Conservation (phyloP, 1,284 basidiomycete genomes). For the Coriolopsis trogii region DNA sequence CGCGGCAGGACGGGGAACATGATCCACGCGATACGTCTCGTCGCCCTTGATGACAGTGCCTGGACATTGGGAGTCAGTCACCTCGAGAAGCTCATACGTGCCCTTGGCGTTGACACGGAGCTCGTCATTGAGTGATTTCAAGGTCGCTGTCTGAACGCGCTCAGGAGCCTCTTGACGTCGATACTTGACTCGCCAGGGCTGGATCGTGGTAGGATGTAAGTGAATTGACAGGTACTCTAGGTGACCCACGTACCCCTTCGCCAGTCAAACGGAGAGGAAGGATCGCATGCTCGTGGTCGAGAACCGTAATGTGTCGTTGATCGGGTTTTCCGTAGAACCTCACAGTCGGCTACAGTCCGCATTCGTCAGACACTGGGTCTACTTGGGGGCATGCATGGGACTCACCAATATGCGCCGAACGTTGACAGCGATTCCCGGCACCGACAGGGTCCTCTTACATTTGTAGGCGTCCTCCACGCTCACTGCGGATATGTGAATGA, state of each 20-base stretch:
- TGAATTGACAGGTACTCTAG: not conserved
- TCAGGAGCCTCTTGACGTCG: slow-evolving; percentile 54
- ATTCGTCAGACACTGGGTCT: no score
- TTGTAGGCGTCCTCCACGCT: slow-evolving; percentile 89
- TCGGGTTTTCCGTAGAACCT: slow-evolving; percentile 76
- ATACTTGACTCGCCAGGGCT: slow-evolving; percentile 90
- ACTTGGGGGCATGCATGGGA: no score
- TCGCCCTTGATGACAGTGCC: slow-evolving; percentile 68
- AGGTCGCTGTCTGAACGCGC: slow-evolving; percentile 44
- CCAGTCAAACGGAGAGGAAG: slow-evolving; percentile 87
- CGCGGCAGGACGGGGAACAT: slow-evolving; percentile 74
- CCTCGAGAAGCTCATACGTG: slow-evolving; percentile 72
- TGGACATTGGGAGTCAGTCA: slow-evolving; percentile 84
- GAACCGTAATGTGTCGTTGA: slow-evolving; percentile 63
- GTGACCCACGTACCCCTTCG: slow-evolving; percentile 66
- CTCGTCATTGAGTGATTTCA: slow-evolving; percentile 72
- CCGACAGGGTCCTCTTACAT: slow-evolving; percentile 79
- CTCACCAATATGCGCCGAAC: slow-evolving; percentile 83
- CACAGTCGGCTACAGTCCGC: slow-evolving; percentile 79
- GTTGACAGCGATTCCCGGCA: slow-evolving; percentile 84
- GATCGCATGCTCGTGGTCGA: slow-evolving; percentile 76
- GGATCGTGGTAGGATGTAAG: slow-evolving; percentile 5
- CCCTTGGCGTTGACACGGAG: slow-evolving; percentile 75
- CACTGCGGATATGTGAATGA: slow-evolving; percentile 43
- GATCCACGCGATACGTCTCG: slow-evolving; percentile 71